Percentiles rank a stretch among this genome's conserved stretches.
Conservation (phyloP, 306 rosid species). For the Cicer cuneatum region DNA sequence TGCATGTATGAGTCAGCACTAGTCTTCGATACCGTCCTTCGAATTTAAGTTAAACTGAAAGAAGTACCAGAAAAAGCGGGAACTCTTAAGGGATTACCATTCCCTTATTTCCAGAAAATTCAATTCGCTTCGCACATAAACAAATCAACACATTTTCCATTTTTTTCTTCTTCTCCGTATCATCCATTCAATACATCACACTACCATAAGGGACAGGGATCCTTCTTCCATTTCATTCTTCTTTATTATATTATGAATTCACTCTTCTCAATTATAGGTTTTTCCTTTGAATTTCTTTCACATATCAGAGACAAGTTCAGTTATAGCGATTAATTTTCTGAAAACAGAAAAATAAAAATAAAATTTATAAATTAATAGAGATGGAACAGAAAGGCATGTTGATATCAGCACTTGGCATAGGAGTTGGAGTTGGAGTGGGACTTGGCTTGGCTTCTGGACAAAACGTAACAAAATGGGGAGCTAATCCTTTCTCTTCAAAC, state of each 20-base stretch:
- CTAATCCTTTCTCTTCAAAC: slow-evolving; percentile 27
- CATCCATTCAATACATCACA: neutral
- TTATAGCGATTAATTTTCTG: neutral
- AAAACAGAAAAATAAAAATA: neutral
- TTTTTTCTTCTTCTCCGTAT: neutral
- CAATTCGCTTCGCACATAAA: slow-evolving; percentile 46
- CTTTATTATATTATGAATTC: neutral
- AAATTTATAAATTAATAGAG: neutral
- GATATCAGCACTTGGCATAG: slow-evolving; percentile 74
- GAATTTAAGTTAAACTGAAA: neutral
- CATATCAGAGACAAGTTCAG: neutral
- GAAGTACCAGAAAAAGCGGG: slow-evolving; percentile 49
- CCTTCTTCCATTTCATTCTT: neutral
- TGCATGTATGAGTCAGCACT: slow-evolving; percentile 6
- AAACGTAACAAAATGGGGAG: slow-evolving; percentile 54
- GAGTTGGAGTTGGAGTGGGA: slow-evolving; percentile 90
- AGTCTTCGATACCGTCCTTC: slow-evolving; percentile 2
- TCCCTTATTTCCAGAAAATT: slow-evolving; percentile 38
- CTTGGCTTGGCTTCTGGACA: slow-evolving; percentile 71
- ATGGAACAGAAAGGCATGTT: slow-evolving; percentile 72
- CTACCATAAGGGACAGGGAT: neutral
- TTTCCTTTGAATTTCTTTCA: neutral
- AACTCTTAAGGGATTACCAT: slow-evolving; percentile 10
- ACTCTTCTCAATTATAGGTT: neutral
- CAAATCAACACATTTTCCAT: neutral